These are phyloP conservation scores for Metarhizium brunneum DNA, from an alignment of 2,329 filamentous ascomycete genomes.

Conservation along the genomic window DNA sequence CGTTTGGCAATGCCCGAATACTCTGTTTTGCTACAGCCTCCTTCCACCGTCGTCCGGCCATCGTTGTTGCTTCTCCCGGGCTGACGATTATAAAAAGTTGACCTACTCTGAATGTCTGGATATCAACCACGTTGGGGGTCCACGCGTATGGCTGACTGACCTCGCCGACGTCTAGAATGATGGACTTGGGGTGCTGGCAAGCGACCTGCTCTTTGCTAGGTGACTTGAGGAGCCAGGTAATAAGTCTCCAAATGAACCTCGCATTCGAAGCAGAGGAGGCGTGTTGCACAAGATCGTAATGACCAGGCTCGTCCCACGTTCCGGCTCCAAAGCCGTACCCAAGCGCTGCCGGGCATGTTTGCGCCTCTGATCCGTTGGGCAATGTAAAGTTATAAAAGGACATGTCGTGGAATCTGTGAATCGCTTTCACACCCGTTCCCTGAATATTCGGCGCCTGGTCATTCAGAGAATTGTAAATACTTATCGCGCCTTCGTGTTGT, in stretches of 20 bases:
- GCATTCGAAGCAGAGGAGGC: slow-evolving; percentile 58
- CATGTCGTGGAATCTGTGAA: slow-evolving; percentile 77
- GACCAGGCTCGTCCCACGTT: slow-evolving; percentile 79
- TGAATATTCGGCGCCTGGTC: slow-evolving; percentile 39
- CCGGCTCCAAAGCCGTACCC: slow-evolving; percentile 87
- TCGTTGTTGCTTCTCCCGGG: slow-evolving; percentile 81
- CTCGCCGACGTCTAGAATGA: slow-evolving; percentile 80
- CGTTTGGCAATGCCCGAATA: slow-evolving; percentile 28
- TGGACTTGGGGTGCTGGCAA: slow-evolving; percentile 75
- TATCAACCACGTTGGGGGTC: slow-evolving; percentile 81
- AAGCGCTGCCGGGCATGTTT: slow-evolving; percentile 75
- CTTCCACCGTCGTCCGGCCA: slow-evolving; percentile 83
- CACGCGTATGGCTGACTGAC: slow-evolving; percentile 68
- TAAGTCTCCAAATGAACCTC: slow-evolving; percentile 70
- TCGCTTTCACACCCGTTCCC: slow-evolving; percentile 60
- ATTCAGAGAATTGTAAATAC: slow-evolving; percentile 41
- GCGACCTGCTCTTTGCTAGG: slow-evolving; percentile 59
- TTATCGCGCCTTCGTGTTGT: slow-evolving; percentile 51
- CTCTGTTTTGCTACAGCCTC: slow-evolving; percentile 51
- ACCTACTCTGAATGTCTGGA: slow-evolving; percentile 75
- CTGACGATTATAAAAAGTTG: slow-evolving; percentile 79
- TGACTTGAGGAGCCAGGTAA: slow-evolving; percentile 59
- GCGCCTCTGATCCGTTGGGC: slow-evolving; percentile 59
- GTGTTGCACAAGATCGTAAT: slow-evolving; percentile 83
- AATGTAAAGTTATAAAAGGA: slow-evolving; percentile 62